Base-by-base conservation (phyloP, 176 grass and related monocot species). In the Panicum miliaceum region DNA sequence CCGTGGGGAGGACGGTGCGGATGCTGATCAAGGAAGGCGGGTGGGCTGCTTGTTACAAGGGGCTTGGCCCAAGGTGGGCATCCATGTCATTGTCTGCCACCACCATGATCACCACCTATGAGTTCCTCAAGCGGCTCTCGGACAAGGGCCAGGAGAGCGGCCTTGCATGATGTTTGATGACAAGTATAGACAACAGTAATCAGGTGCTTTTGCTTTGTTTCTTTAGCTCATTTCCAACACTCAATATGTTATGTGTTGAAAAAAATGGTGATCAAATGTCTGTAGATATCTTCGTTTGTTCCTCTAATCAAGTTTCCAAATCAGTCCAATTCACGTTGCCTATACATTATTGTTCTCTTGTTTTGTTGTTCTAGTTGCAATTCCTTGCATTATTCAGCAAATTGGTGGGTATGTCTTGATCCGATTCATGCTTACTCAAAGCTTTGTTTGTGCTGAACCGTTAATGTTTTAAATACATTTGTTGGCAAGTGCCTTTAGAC, bases 51-150 rank as follows among this genome's bases (percentile, higher is more conserved):
- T 96, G 91, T 64, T 96, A 88, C 67, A 56, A 89, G 78, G 94
- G 94, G 4, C 94, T 96, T 15, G 94, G 94, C 10, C 94, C 94
- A 0, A 90, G 94, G 75, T 96, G 94, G 94, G 94, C 89, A 12
- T 96, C 94, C 47, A 96, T 96, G 94, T 96, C 91, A 5, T n/a
- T 96, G 50, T 96, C 94, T 0, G 91, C 91, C 57, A 91, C 91
- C 36, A 91, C 91, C 82, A 96, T 96, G 94, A 93, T 96, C 84
- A 96, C 88, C 57, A 93, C 94, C 4, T 96, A 96, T 6, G 94
- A 96, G 89, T 89, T 92, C 87, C 72, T 96, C 71, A 96, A 96
- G 87, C 84, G 91, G 77, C 91, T 96, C 45, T 96, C 94, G 5
- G 85, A 74, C 1, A 96, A 93, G 86, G 72, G 68, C 47, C 84